phyloP scores from a whole-genome alignment of 148 eudicot species.

The Drosera capensis region DNA sequence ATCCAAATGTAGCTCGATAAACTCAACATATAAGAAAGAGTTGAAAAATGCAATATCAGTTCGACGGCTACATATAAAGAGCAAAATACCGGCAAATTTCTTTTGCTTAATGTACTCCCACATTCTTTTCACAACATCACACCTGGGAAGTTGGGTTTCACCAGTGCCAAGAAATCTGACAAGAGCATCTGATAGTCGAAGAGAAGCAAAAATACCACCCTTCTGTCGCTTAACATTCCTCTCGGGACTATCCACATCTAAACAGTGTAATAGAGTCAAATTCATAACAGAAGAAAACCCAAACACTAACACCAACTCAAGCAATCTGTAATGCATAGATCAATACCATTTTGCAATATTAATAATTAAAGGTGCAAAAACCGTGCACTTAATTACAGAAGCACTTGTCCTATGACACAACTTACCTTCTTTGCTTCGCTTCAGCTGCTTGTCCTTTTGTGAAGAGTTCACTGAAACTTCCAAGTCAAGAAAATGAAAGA shows the following conservation, averaged over 20 bases:
- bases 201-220: constrained; percentile 35
- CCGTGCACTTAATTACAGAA: background rate
- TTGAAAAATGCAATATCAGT: too few relatives aligned
- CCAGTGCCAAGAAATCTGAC: constrained; percentile 41
- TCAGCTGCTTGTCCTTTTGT: constrained; percentile 21
- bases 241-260: constrained; percentile 20
- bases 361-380: too few relatives aligned
- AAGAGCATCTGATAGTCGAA: constrained; percentile 36
- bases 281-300: background rate
- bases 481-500: constrained; percentile 4
- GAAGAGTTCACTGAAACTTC: constrained; percentile 14
- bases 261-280: constrained; percentile 2
- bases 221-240: constrained; percentile 23
- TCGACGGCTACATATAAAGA: background rate
- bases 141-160: constrained; percentile 29
- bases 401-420: constrained; percentile 2
- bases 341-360: too few relatives aligned
- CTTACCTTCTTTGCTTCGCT: constrained; percentile 19
- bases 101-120: constrained; percentile 49
- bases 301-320: background rate
- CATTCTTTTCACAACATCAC: constrained; percentile 40
- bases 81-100: constrained; percentile 34
- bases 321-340: too few relatives aligned
- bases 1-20: too few relatives aligned
- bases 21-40: too few relatives aligned